Evolutionary conservation across 2,329 filamentous ascomycete species (phyloP), one percentile per base, ranked within the genome.

Genomic region (Calonectria multiphialidica): DNA sequence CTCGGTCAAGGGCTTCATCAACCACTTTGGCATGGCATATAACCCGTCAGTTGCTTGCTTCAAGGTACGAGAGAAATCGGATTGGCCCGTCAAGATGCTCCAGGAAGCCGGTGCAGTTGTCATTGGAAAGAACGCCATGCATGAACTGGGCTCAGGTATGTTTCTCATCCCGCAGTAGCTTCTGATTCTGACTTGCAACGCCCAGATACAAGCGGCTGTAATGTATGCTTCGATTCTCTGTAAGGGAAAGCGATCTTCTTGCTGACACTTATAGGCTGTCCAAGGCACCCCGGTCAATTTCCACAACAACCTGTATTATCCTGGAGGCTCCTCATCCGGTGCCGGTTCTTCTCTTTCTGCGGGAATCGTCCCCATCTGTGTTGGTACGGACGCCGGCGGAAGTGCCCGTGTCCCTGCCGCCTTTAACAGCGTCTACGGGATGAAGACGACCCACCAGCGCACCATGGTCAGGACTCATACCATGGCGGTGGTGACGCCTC

Each of bases 261-360:
- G 65, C 78, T 79, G 90, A 93, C 78, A 28, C n/a, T 53, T 21
- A 7, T 30, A 86, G 86, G 90, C 92, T 7, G 88, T 87, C 45
- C 92, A 90, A 80, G 94, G 94, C 44, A 95, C 94, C 0, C 93
- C 95, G 0, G 87, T 90, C 21, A 97, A 97, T 82, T 95, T 94
- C 75, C 90, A 94, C 82, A 96, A 96, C 83, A 86, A 88, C 21
- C 82, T 87, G 3, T 97, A 95, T 86, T 97, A 95, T 81, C 91
- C 93, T 5, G 95, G 95, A 59, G 95, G 95, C 33, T 96, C 94
- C 0, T 95, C 94, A 0, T 94, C 94, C 2, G 95, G 95, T 2
- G 93, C 90, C 3, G 94, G 88, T 0, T 96, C 95, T 66, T 89
- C 91, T 15, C 87, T 96, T 30, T 89, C 89, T 23, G 89, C 90